A percentile compares a stretch with the other conserved stretches of the same genome.
phyloP scores from a whole-genome alignment of 495 filamentous ascomycete genomes.

The Penicillium arizonense region DNA sequence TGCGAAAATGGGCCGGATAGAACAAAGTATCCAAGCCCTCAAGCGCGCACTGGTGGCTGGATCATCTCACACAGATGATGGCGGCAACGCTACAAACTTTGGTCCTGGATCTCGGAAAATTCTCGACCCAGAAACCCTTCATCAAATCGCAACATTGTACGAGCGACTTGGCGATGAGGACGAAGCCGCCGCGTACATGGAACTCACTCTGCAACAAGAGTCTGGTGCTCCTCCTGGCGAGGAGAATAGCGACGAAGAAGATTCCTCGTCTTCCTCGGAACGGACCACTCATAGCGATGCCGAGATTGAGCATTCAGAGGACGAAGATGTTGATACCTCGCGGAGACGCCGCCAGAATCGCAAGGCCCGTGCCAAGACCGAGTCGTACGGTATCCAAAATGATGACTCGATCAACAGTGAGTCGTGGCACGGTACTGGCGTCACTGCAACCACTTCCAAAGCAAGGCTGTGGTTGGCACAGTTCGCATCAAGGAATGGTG shows the following conservation, averaged over 20 bases:
- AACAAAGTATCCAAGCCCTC: slow-evolving; percentile 88
- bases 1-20: slow-evolving; percentile 75
- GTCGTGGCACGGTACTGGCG: slow-evolving; percentile 60
- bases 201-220: slow-evolving; percentile 88
- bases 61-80: slow-evolving; percentile 69
- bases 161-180: slow-evolving; percentile 71
- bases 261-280: slow-evolving; percentile 24
- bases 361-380: slow-evolving; percentile 19
- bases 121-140: slow-evolving; percentile 85
- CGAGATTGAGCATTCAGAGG: slow-evolving; percentile 44
- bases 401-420: slow-evolving; percentile 46
- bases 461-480: slow-evolving; percentile 92
- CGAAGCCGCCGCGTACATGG: slow-evolving; percentile 90
- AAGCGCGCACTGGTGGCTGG: slow-evolving; percentile 88
- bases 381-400: slow-evolving; percentile 47
- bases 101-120: slow-evolving; percentile 41
- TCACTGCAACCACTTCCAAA: slow-evolving; percentile 84
- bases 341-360: slow-evolving; percentile 19
- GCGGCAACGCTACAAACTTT: slow-evolving; percentile 21
- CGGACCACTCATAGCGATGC: slow-evolving; percentile 24
- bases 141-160: slow-evolving; percentile 87
- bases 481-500: slow-evolving; percentile 70
- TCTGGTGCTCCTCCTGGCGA: slow-evolving; percentile 46
- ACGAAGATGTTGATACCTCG: slow-evolving; percentile 22
- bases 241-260: slow-evolving; percentile 32